Percentiles rank a stretch among this genome's conserved stretches.
Conservation (phyloP, 495 filamentous ascomycete species). For the Schizothecium vesticola region DNA sequence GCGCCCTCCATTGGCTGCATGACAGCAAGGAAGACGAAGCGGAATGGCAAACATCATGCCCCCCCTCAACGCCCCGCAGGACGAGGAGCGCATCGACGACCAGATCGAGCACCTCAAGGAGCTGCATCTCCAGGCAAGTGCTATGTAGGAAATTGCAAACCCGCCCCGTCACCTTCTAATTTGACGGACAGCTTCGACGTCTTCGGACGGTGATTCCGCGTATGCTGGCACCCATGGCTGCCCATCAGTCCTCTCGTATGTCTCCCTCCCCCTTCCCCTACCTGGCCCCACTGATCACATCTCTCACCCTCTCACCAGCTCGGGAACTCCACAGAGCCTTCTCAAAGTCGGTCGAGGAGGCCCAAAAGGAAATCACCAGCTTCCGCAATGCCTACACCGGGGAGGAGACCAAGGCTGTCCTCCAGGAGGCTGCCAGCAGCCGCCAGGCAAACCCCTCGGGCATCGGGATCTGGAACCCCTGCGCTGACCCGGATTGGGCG, state of each 20-base stretch:
- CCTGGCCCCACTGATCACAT: background rate
- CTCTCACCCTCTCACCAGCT: conserved; percentile 24
- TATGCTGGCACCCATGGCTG: conserved; percentile 39
- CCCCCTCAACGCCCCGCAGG: conserved; percentile 15
- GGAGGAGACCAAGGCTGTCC: conserved; percentile 37
- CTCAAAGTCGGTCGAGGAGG: conserved; percentile 30
- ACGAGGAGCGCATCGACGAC: conserved; percentile 34
- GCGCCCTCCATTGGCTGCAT: background rate
- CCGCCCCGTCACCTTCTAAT: conserved; percentile 10
- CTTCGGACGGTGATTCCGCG: conserved; percentile 42
- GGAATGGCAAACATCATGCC: background rate
- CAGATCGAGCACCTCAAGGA: conserved; percentile 34
- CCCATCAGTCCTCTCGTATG: conserved; percentile 36
- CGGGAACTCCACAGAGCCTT: conserved; percentile 35
- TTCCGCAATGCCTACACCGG: conserved; percentile 36
- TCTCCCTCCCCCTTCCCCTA: conserved; percentile 1
- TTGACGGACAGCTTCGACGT: conserved; percentile 31
- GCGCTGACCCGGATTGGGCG: conserved; percentile 31
- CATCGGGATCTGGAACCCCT: conserved; percentile 46
- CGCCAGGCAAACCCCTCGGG: conserved; percentile 40
- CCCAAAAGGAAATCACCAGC: conserved; percentile 37
- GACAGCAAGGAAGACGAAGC: background rate
- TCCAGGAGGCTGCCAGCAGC: conserved; percentile 40
- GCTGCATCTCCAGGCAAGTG: conserved; percentile 40
- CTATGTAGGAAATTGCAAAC: background rate